These are phyloP conservation scores for Mrakia hoshinonis DNA, from an alignment of 768 basidiomycete species.

Conservation along the genomic window DNA sequence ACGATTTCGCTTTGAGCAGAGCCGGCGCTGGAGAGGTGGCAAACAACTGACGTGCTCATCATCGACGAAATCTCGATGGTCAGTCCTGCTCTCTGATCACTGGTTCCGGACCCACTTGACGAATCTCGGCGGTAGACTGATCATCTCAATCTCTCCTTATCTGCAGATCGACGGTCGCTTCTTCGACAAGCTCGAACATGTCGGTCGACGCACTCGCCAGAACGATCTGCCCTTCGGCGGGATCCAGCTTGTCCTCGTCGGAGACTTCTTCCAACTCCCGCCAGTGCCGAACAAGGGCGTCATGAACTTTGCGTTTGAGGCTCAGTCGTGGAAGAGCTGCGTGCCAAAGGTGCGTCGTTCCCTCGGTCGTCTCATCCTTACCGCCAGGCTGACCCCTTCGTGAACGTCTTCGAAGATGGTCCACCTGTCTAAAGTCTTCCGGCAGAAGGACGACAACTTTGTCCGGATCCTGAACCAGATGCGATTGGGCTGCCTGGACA, in stretches of 20 bases:
- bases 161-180: slow-evolving; percentile 17
- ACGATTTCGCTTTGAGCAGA: not conserved
- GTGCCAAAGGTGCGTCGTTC: not conserved
- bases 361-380: not conserved
- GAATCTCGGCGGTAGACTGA: not conserved
- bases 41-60: slow-evolving; percentile 11
- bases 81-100: not conserved
- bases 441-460: slow-evolving; percentile 12
- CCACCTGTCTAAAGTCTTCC: not conserved
- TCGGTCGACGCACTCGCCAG: not conserved
- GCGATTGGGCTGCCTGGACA: not conserved
- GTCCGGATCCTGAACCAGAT: slow-evolving; percentile 19
- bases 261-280: slow-evolving; percentile 27
- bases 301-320: slow-evolving; percentile 4
- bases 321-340: slow-evolving; percentile 7
- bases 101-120: no score
- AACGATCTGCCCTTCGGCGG: slow-evolving; percentile 18
- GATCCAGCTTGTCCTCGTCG: slow-evolving; percentile 19
- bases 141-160: no score
- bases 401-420: not conserved
- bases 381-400: not conserved
- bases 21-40: slow-evolving; percentile 4
- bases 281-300: slow-evolving; percentile 6
- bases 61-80: slow-evolving; percentile 25
- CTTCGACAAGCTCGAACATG: slow-evolving; percentile 20